Base-by-base conservation (phyloP, 331 rosid genomes). In the Prunus yedoensis region DNA sequence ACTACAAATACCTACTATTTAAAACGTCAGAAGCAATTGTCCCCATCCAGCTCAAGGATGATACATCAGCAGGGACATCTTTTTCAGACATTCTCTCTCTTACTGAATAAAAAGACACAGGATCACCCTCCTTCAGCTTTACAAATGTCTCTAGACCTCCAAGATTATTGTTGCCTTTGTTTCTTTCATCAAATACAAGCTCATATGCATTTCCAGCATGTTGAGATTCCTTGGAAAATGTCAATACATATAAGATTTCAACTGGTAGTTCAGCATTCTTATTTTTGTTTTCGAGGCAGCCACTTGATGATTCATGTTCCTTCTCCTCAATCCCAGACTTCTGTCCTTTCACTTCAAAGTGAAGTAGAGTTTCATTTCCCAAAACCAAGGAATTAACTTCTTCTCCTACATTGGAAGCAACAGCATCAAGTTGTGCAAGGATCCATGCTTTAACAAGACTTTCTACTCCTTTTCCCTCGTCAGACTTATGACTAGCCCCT, bases 21-120 rank as follows among this genome's bases (percentile, higher is more conserved):
- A 84, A 82, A 75, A 94, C 85, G 77, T 91, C 96, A 76, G 91
- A 88, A 70, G 88, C 87, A 81, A 87, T 46, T 73, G 82, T 83
- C 74, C 87, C 92, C 91, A 86, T 88, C 96, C 93, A 91, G 78
- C 88, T 88, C 78, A 94, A 88, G 73, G 84, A 85, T 81, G 93
- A 85, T 84, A 86, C 64, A 86, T 91, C 87, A 79, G 89, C 82
- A 82, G 58, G 77, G 62, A 78, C 28, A 16, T 64, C 80, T 70
- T 81, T 83, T 68, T 78, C 87, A 51, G 80, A 77, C 56, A 76
- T 69, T 70, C 78, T 87, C 71, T 91, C 91, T 81, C 87, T 86
- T 62, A 75, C 80, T 74, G 87, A 81, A 73, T 71, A 64, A 75
- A 90, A 71, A 81, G 90, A 82, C 43, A 89, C 80, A n/a, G 97